Evolutionary conservation across 345 rosid species (phyloP).

Genomic region (Pistacia atlantica): DNA sequence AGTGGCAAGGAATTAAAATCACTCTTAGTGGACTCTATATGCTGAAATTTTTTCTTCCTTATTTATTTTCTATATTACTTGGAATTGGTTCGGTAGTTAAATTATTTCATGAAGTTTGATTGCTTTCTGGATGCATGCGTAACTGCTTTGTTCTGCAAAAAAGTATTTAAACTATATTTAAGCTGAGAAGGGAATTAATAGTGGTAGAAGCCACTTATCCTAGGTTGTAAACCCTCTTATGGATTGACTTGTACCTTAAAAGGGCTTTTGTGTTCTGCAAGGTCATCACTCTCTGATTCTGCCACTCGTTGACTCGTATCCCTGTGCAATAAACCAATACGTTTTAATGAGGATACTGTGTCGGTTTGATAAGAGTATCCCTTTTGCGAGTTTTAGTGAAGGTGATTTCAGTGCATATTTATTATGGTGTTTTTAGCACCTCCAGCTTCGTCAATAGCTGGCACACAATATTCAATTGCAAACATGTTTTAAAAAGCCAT

Average conservation of each 20-base stretch:
- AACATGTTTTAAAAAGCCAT: neutral
- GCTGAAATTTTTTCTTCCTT: neutral
- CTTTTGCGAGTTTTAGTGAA: neutral
- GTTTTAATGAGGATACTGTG: neutral
- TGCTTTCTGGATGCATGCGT: neutral
- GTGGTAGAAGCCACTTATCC: neutral
- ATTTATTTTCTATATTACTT: neutral
- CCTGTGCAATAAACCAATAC: neutral
- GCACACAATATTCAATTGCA: neutral
- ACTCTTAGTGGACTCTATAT: neutral
- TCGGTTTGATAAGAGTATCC: neutral
- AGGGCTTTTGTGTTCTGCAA: neutral
- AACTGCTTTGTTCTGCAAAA: neutral
- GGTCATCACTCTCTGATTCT: neutral
- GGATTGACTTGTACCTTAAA: neutral
- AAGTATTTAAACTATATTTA: neutral
- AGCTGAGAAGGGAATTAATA: neutral
- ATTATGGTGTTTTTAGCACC: neutral
- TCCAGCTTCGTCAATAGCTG: neutral
- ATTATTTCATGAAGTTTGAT: neutral
- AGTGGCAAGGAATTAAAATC: neutral
- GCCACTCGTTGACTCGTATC: neutral
- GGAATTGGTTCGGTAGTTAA: neutral
- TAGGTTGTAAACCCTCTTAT: neutral
- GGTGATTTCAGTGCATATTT: neutral